Evolutionary conservation across 257 asterid genomes (phyloP).

Genomic region (Paulownia fortunei): DNA sequence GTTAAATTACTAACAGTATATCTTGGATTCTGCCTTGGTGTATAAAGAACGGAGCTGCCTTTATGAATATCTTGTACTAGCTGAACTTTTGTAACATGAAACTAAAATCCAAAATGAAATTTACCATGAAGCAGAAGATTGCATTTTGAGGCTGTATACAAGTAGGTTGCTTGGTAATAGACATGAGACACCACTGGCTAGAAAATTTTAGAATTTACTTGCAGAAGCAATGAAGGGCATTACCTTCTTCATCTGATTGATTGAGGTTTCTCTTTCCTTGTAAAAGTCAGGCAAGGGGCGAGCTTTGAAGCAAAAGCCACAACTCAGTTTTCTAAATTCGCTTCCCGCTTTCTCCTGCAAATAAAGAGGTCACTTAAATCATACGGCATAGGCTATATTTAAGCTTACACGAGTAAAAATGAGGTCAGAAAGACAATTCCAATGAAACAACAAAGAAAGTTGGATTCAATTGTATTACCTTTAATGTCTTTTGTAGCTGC

Average conservation of each 20-base stretch:
- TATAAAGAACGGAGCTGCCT: no score
- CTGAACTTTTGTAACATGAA: not conserved
- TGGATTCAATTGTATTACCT: constrained; percentile 48
- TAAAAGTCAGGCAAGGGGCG: constrained; percentile 88
- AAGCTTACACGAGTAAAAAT: not conserved
- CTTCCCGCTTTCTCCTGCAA: constrained; percentile 86
- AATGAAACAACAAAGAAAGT: not conserved
- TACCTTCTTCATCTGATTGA: constrained; percentile 57
- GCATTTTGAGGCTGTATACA: not conserved
- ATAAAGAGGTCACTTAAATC: constrained; percentile 5
- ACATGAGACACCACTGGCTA: not conserved
- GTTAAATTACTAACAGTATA: not conserved
- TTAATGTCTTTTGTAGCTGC: constrained; percentile 64
- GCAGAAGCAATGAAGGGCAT: not conserved
- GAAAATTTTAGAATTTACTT: not conserved
- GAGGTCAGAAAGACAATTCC: not conserved
- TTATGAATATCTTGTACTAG: not conserved
- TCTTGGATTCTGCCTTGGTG: no score
- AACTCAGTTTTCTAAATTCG: constrained; percentile 66
- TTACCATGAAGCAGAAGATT: not conserved
- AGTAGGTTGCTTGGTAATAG: not conserved
- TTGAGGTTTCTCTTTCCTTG: constrained; percentile 64
- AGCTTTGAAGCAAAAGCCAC: constrained; percentile 87
- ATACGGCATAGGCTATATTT: not conserved
- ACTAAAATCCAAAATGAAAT: not conserved